A percentile compares a stretch with the other conserved stretches of the same genome.
phyloP scores from a whole-genome alignment of 352 stramenopile species.

The Globisporangium lucens region DNA sequence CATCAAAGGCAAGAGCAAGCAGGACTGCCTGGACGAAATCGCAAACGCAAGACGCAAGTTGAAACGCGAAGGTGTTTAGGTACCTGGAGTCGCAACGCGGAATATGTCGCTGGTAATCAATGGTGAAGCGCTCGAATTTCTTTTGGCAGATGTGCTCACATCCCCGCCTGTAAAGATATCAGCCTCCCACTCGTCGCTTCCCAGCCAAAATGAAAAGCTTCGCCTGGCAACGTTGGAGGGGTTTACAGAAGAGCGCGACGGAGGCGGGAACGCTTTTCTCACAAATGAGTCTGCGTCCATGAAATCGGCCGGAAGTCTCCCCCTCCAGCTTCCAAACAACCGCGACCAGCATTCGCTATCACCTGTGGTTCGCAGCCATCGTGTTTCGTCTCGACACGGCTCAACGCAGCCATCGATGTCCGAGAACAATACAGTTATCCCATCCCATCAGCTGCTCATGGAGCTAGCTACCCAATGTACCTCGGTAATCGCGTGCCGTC shows the following conservation, averaged over 20 bases:
- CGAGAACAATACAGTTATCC: slow-evolving; percentile 20
- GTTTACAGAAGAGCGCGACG: slow-evolving; percentile 24
- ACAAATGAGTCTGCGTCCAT: slow-evolving; percentile 41
- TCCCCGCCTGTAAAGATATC: slow-evolving; percentile 8
- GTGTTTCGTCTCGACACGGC: slow-evolving; percentile 31
- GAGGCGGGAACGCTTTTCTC: slow-evolving; percentile 14
- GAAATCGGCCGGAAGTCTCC: slow-evolving; percentile 49
- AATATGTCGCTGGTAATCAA: slow-evolving; percentile 84
- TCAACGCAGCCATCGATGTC: slow-evolving; percentile 36
- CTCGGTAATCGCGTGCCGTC: slow-evolving; percentile 82
- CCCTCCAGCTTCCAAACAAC: slow-evolving; percentile 21
- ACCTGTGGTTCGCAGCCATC: slow-evolving; percentile 11
- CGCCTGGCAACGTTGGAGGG: slow-evolving; percentile 21
- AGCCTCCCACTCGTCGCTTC: not conserved
- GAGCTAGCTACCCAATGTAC: slow-evolving; percentile 83
- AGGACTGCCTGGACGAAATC: slow-evolving; percentile 82
- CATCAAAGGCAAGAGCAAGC: slow-evolving; percentile 76
- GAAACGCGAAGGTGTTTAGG: slow-evolving; percentile 77
- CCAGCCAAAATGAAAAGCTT: slow-evolving; percentile 14
- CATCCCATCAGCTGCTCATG: slow-evolving; percentile 71
- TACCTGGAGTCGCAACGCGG: slow-evolving; percentile 64
- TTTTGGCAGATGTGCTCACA: slow-evolving; percentile 45
- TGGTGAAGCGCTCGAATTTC: slow-evolving; percentile 68
- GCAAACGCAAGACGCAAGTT: slow-evolving; percentile 67
- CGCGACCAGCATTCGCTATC: slow-evolving; percentile 13